Evolutionary conservation across 1,284 basidiomycete species (phyloP).

Genomic region (Phellinidium pouzarii): DNA sequence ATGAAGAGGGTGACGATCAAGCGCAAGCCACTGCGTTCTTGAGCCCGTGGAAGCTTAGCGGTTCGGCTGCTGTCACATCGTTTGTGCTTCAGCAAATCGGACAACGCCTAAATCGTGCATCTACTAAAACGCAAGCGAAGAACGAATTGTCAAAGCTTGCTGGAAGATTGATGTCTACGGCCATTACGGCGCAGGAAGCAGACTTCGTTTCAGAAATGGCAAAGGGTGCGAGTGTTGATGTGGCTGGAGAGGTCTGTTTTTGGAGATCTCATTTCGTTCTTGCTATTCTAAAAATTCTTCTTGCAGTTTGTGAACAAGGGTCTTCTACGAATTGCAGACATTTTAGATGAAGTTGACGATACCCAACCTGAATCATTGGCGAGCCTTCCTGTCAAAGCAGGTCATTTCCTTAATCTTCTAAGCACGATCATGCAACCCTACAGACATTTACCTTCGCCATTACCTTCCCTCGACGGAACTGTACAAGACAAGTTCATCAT

Average conservation of each 20-base stretch:
- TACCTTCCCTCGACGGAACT: slow-evolving; percentile 43
- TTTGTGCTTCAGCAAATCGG: slow-evolving; percentile 67
- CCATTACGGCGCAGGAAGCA: slow-evolving; percentile 67
- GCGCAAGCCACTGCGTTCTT: slow-evolving; percentile 48
- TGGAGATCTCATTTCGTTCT: neutral
- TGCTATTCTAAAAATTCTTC: slow-evolving; percentile 8
- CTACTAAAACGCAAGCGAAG: slow-evolving; percentile 44
- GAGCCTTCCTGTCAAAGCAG: slow-evolving; percentile 37
- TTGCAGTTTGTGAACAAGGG: slow-evolving; percentile 70
- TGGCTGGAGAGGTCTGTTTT: slow-evolving; percentile 56
- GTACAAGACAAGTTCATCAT: slow-evolving; percentile 52
- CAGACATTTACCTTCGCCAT: slow-evolving; percentile 36
- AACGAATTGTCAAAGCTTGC: slow-evolving; percentile 57
- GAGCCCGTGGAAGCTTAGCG: slow-evolving; percentile 76
- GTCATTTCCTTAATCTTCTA: slow-evolving; percentile 64
- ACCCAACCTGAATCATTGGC: slow-evolving; percentile 24
- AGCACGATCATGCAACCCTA: slow-evolving; percentile 62
- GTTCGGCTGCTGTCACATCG: slow-evolving; percentile 71
- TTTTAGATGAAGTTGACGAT: slow-evolving; percentile 37
- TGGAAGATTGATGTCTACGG: slow-evolving; percentile 58
- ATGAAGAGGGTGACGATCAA: slow-evolving; percentile 30
- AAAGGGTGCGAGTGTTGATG: slow-evolving; percentile 53
- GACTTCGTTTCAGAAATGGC: slow-evolving; percentile 75
- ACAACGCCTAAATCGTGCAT: slow-evolving; percentile 50
- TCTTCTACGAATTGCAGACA: slow-evolving; percentile 54